Conservation (phyloP, 352 stramenopile species). For the Hyaloperonospora arabidopsidis region DNA sequence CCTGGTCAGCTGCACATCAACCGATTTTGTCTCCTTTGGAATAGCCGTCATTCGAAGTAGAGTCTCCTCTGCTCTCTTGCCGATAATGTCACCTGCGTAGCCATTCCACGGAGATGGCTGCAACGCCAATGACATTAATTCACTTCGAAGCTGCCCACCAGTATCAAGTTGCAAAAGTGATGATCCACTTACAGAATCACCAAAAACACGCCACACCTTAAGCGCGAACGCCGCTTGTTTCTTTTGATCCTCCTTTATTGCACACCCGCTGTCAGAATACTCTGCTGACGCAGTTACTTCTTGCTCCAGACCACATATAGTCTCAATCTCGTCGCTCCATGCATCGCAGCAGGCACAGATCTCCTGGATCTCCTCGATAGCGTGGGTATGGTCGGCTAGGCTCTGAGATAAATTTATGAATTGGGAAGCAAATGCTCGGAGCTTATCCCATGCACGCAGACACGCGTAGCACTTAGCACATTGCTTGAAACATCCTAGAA, state of each 20-base stretch:
- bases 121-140: conserved; percentile 26
- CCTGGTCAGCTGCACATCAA: background rate
- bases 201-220: conserved; percentile 24
- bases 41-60: conserved; percentile 19
- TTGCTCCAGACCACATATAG: conserved; percentile 22
- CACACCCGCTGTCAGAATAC: background rate
- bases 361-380: conserved; percentile 22
- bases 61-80: conserved; percentile 29
- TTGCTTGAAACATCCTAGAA: conserved; percentile 43
- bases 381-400: conserved; percentile 16
- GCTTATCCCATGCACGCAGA: conserved; percentile 37
- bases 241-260: background rate
- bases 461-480: conserved; percentile 41
- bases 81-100: conserved; percentile 31
- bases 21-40: background rate
- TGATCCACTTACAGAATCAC: conserved; percentile 4
- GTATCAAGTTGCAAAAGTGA: conserved; percentile 1
- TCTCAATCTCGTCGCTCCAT: conserved; percentile 36
- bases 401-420: conserved; percentile 24
- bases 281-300: conserved; percentile 4
- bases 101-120: conserved; percentile 27
- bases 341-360: conserved; percentile 28
- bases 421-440: conserved; percentile 24
- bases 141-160: conserved; percentile 11
- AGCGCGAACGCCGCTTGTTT: conserved; percentile 15